phyloP scores from a whole-genome alignment of 768 basidiomycete species.

The Tephrocybe sp. region DNA sequence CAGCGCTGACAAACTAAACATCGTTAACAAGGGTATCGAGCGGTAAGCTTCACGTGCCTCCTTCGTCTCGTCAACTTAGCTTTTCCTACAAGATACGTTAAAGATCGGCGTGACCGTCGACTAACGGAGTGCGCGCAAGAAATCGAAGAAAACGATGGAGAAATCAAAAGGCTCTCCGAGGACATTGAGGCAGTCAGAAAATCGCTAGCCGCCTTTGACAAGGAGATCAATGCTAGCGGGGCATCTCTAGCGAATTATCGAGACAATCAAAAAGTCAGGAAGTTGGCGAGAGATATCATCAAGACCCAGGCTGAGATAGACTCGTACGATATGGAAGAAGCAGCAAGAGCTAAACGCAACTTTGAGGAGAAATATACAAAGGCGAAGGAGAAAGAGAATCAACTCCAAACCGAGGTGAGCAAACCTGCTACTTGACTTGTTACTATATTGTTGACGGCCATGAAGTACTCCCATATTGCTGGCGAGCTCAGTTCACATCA shows the following conservation, averaged over 20 bases:
- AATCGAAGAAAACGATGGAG: slow-evolving; percentile 41
- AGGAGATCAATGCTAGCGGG: slow-evolving; percentile 76
- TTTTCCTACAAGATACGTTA: slow-evolving; percentile 57
- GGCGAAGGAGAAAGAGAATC: slow-evolving; percentile 70
- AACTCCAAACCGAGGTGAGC: slow-evolving; percentile 65
- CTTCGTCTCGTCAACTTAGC: background rate
- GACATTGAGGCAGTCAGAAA: slow-evolving; percentile 37
- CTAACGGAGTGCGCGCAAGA: slow-evolving; percentile 57
- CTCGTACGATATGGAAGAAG: slow-evolving; percentile 77
- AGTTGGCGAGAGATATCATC: slow-evolving; percentile 62
- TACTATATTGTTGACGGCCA: background rate
- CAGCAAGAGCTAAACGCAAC: slow-evolving; percentile 76
- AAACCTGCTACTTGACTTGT: background rate
- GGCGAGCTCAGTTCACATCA: slow-evolving; percentile 80
- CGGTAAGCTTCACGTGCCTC: slow-evolving; percentile 36
- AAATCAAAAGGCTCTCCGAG: slow-evolving; percentile 33
- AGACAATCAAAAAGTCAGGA: slow-evolving; percentile 80
- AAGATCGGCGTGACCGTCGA: slow-evolving; percentile 58
- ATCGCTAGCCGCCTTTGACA: slow-evolving; percentile 58
- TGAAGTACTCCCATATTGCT: slow-evolving; percentile 73
- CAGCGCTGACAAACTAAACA: slow-evolving; percentile 57
- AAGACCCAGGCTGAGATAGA: slow-evolving; percentile 71
- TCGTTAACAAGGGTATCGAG: slow-evolving; percentile 61
- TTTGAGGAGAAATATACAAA: slow-evolving; percentile 79
- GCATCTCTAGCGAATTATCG: slow-evolving; percentile 67